Percentiles rank a stretch among this genome's conserved stretches.
Evolutionary conservation across 306 rosid species (phyloP).

Genomic region (Quercus agrifolia): DNA sequence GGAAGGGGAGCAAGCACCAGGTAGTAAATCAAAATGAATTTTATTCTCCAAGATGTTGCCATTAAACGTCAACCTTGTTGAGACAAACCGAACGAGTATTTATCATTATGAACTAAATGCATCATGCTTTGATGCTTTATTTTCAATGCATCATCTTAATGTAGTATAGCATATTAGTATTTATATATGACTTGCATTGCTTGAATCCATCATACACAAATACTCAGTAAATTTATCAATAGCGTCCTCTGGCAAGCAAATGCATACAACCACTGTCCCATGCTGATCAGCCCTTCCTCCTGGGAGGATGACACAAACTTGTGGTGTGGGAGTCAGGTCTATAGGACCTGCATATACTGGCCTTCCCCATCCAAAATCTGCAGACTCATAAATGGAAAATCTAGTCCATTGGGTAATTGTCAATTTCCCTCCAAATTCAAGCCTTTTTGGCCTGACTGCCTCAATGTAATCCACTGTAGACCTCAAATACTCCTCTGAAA

Average conservation of each 20-base stretch:
- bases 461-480: constrained; percentile 79
- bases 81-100: background rate
- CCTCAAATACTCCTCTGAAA: constrained; percentile 76
- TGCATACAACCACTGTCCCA: constrained; percentile 69
- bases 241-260: constrained; percentile 81
- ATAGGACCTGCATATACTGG: constrained; percentile 90
- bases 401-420: constrained; percentile 95
- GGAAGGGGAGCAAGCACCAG: no score
- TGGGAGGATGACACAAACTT: constrained; percentile 84
- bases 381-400: constrained; percentile 65
- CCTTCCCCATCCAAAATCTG: constrained; percentile 91
- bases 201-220: constrained; percentile 28
- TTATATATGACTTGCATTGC: background rate
- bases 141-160: background rate
- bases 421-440: constrained; percentile 86
- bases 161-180: background rate
- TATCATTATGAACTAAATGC: background rate
- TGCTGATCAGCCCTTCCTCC: constrained; percentile 47
- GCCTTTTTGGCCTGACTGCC: constrained; percentile 55
- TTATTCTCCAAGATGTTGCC: background rate
- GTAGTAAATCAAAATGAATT: no score
- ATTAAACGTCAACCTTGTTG: background rate
- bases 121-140: background rate
- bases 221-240: constrained; percentile 44
- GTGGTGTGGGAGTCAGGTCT: constrained; percentile 88